Base-by-base conservation (phyloP, 2,329 filamentous ascomycete genomes). In the Allantophomopsis lycopodina region DNA sequence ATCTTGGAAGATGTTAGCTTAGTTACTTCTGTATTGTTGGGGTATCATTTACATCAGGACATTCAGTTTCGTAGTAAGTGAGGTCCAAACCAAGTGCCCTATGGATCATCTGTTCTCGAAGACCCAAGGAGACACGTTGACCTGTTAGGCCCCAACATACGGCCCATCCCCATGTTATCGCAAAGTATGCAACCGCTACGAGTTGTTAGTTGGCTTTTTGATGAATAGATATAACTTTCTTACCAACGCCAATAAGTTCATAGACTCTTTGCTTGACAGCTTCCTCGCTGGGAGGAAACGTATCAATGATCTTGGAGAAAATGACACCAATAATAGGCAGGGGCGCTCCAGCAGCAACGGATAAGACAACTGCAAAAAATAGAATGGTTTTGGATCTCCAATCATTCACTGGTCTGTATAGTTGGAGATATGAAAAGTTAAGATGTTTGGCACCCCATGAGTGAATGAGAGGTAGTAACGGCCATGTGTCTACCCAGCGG, bases 311-410 rank as follows among this genome's bases (percentile, higher is more conserved):
- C 54, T 77, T 61, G 40, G 76, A 73, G 48, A 80, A 80, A 39
- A 80, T 61, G 43, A 80, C 72, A 39, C 71, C 75, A 50, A 79
- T 70, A 15, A 80, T 59, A 12, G 76, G 76, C 41, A 79, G 76
- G 0, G 76, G 75, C 4, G 74, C 64, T 36, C 75, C 76, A n/a
- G 74, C 68, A 18, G 65, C 71, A 35, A 71, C 68, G 39, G 73
- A 66, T 40, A 61, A 60, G 18, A 68, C 35, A 41, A 54, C 46
- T 37, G 65, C 67, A 37, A 55, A 50, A 36, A 60, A 42, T 21
- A 68, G 48, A 34, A 61, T 50, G 21, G 44, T 36, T 17, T 45
- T 56, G 53, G 44, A 65, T 18, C 53, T 48, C n/a, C 50, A 39
- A 35, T 61, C 59, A 28, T 64, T 58, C 44, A 70, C 48, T 8